A percentile compares a stretch with the other conserved stretches of the same genome.
phyloP scores from a whole-genome alignment of 2,329 filamentous ascomycete species.

The Paradendryphiella salina region DNA sequence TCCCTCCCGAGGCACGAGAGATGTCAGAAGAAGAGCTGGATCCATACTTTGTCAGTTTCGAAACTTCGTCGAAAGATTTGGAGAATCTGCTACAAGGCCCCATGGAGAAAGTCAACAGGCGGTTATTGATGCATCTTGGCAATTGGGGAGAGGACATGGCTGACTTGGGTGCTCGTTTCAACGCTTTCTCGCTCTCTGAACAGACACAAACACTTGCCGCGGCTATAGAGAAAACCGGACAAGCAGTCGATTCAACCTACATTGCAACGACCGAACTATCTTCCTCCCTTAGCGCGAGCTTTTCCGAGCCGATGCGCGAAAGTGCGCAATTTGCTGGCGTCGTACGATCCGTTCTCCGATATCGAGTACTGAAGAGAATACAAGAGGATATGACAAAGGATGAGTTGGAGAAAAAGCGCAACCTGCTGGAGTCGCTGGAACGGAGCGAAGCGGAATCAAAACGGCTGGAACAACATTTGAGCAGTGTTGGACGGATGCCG shows the following conservation, averaged over 20 bases:
- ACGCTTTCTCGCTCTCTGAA: slow-evolving; percentile 94
- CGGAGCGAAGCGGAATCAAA: slow-evolving; percentile 89
- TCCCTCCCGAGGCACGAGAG: slow-evolving; percentile 75
- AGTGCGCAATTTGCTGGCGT: slow-evolving; percentile 96
- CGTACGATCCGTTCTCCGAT: slow-evolving; percentile 83
- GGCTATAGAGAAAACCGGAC: slow-evolving; percentile 91
- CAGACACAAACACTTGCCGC: slow-evolving; percentile 84
- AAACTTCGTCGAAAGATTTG: slow-evolving; percentile 86
- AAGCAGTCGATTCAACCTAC: slow-evolving; percentile 94
- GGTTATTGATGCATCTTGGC: slow-evolving; percentile 82
- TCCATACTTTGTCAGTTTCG: slow-evolving; percentile 93
- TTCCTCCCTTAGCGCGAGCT: slow-evolving; percentile 83
- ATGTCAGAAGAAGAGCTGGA: slow-evolving; percentile 89
- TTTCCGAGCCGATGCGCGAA: slow-evolving; percentile 97
- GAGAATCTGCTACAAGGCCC: slow-evolving; percentile 86
- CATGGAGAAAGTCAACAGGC: slow-evolving; percentile 94
- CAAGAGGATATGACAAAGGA: slow-evolving; percentile 98
- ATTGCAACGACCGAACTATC: slow-evolving; percentile 93
- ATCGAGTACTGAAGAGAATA: slow-evolving; percentile 88
- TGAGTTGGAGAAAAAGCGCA: slow-evolving; percentile 83
- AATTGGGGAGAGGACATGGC: slow-evolving; percentile 84
- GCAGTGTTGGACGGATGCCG: slow-evolving; percentile 65
- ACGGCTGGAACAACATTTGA: slow-evolving; percentile 90
- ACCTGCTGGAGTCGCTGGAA: slow-evolving; percentile 84
- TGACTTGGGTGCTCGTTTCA: slow-evolving; percentile 93